Conservation (phyloP, 768 basidiomycete genomes). For the Suillus alpinus region DNA sequence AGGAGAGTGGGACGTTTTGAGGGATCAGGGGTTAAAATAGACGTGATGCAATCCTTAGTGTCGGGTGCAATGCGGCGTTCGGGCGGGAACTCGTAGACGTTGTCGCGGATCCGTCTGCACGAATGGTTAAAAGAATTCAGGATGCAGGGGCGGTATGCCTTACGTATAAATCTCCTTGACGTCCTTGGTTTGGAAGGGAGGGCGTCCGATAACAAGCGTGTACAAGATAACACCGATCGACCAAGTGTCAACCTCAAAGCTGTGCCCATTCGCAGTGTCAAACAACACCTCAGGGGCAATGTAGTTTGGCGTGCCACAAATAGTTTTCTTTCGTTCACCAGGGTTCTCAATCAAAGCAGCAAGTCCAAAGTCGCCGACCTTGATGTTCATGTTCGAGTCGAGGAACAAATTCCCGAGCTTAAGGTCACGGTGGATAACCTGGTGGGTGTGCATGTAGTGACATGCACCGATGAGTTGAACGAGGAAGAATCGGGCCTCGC, state of each 20-base stretch:
- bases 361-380: slow-evolving; percentile 96
- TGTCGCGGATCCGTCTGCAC: slow-evolving; percentile 83
- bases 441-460: slow-evolving; percentile 95
- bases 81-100: slow-evolving; percentile 88
- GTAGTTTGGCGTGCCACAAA: slow-evolving; percentile 98
- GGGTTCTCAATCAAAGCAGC: slow-evolving; percentile 96
- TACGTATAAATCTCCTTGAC: slow-evolving; percentile 95
- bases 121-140: slow-evolving; percentile 1
- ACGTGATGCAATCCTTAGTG: slow-evolving; percentile 73
- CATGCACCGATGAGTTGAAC: slow-evolving; percentile 94
- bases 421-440: slow-evolving; percentile 96
- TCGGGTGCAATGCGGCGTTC: slow-evolving; percentile 70
- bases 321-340: slow-evolving; percentile 97
- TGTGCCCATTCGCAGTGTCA: slow-evolving; percentile 93
- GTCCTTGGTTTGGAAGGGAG: slow-evolving; percentile 98
- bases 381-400: slow-evolving; percentile 88
- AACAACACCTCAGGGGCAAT: slow-evolving; percentile 98
- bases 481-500: slow-evolving; percentile 90
- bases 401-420: slow-evolving; percentile 96
- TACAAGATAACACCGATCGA: slow-evolving; percentile 96
- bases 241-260: slow-evolving; percentile 99
- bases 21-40: slow-evolving; percentile 85
- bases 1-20: slow-evolving; percentile 78
- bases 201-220: slow-evolving; percentile 90
- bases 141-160: slow-evolving; percentile 22